Base-by-base conservation (phyloP, 345 rosid species). In the Balakata baccata region DNA sequence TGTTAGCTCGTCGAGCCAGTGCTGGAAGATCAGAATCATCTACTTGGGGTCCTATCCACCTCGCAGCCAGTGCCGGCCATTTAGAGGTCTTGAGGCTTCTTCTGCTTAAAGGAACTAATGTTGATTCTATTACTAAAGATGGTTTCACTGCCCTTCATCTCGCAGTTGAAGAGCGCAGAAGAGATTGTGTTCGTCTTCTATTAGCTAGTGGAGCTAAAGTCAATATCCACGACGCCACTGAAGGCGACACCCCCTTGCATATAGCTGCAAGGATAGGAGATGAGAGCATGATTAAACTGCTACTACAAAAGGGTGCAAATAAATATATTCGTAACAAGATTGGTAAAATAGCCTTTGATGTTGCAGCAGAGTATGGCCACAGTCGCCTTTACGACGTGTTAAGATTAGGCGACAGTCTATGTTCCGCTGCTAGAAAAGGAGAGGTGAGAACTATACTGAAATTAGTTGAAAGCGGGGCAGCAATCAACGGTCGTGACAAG, bases 231-330 rank as follows among this genome's bases (percentile, higher is more conserved):
- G 79, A 80, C 43, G 13, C 62, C 5, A 38, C 78, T 29, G 84
- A 89, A 8, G 88, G 90, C 0, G 83, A 87, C 65, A 84, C 91
- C 0, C 86, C 89, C 0, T 12, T 89, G 57, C 94, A 89, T 63
- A 23, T 85, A 5, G 89, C 90, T 0, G 90, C 89, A 0, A 74
- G 84, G 17, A 14, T 72, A 2, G 90, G 94, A 0, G 89, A 87
- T 43, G 91, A 87, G 25, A 69, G 47, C 51, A 89, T 81, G 85
- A 87, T 85, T 74, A 86, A 74, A 66, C 47, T 89, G 64, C 59
- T 89, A 18, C 52, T 87, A 43, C 84, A 82, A 41, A 85, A 81
- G 64, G 91, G 90, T 13, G 90, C 84, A 3, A 85, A 85, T 52
- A 86, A 84, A 72, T 79, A 83, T 20, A 76, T 87, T 47, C 62